Base-by-base conservation (phyloP, 768 basidiomycete genomes). In the Gloeostereum incarnatum region DNA sequence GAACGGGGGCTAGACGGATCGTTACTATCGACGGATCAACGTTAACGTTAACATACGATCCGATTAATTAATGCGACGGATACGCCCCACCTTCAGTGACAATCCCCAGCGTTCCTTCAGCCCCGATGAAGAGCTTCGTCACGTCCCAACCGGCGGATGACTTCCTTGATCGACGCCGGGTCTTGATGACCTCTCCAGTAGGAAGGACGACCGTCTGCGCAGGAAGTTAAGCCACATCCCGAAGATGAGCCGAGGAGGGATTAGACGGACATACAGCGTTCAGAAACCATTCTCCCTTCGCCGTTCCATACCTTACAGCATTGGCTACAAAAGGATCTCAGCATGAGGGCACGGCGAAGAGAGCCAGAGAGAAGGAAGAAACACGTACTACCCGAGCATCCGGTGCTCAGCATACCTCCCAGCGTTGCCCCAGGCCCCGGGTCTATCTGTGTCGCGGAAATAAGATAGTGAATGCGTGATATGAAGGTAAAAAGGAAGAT, bases 81-180 rank as follows among this genome's bases (percentile, higher is more conserved):
- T 7, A 4, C 19, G 3, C 30, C 46, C 8, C 36, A 75, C 85
- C 78, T 67, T 96, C 91, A 1, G 89, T 92, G 16, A 96, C 71
- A 36, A 96, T 88, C 1, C 92, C 92, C 17, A 94, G 64, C 0
- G 90, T 85, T 2, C 73, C 73, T 49, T 73, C 71, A 0, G 87
- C 87, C n/a, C 90, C 90, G 35, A 92, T 81, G 57, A 93, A 91
- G 3, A 91, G 51, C 42, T 91, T 91, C 0, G 86, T 90, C 1
- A 69, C 60, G 49, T 94, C 91, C 44, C 84, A 91, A 1, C 92
- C 91, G 0, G 90, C 87, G 0, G 89, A 81, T 0, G 83, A 89
- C 53, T 96, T 94, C 24, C 89, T 63, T 2, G 84, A 70, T 19
- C 84, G 67, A 17, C 69, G 61, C 4, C 90, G 75, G 2, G 92